Conservation (phyloP, 1,139 yeast genomes). For the Blastobotrys ciferrii region DNA sequence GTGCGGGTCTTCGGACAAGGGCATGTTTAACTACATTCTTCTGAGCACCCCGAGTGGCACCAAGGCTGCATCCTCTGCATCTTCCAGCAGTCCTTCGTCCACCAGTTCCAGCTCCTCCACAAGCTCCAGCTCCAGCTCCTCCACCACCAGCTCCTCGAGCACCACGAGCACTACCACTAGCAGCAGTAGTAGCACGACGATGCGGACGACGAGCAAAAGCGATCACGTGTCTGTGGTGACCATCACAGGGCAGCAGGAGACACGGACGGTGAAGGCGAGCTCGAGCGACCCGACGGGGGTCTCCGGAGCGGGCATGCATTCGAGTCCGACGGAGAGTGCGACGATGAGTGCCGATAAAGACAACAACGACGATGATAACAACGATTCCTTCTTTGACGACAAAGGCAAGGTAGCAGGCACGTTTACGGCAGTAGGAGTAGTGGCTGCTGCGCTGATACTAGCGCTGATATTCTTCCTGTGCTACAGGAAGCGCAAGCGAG, state of each 20-base stretch:
- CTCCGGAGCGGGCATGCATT: slow-evolving; percentile 13
- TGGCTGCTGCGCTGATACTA: slow-evolving; percentile 44
- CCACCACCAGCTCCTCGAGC: slow-evolving; percentile 20
- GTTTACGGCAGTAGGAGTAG: slow-evolving; percentile 65
- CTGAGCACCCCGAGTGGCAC: slow-evolving; percentile 39
- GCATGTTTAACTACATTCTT: slow-evolving; percentile 45
- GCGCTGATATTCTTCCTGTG: slow-evolving; percentile 32
- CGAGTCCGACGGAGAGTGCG: slow-evolving; percentile 3
- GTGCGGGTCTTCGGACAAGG: slow-evolving; percentile 44
- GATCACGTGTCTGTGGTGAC: slow-evolving; percentile 24
- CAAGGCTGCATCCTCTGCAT: slow-evolving; percentile 28
- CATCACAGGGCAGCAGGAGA: slow-evolving; percentile 25
- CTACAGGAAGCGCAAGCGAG: slow-evolving; percentile 25
- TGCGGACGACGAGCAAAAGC: slow-evolving; percentile 7
- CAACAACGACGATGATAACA: slow-evolving; percentile 17
- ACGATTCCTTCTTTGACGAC: slow-evolving; percentile 47
- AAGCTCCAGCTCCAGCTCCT: slow-evolving; percentile 7
- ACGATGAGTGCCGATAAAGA: slow-evolving; percentile 29
- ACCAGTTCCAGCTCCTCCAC: slow-evolving; percentile 18
- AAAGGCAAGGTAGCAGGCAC: slow-evolving; percentile 73
- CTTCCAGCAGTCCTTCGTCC: slow-evolving; percentile 21
- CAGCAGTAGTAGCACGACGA: slow-evolving; percentile 14
- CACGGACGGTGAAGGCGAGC: slow-evolving; percentile 20
- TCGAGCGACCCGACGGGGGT: slow-evolving; percentile 18
- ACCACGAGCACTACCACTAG: background rate